Evolutionary conservation across 208 protist species (phyloP).

Genomic region (Strigomonas culicis): DNA sequence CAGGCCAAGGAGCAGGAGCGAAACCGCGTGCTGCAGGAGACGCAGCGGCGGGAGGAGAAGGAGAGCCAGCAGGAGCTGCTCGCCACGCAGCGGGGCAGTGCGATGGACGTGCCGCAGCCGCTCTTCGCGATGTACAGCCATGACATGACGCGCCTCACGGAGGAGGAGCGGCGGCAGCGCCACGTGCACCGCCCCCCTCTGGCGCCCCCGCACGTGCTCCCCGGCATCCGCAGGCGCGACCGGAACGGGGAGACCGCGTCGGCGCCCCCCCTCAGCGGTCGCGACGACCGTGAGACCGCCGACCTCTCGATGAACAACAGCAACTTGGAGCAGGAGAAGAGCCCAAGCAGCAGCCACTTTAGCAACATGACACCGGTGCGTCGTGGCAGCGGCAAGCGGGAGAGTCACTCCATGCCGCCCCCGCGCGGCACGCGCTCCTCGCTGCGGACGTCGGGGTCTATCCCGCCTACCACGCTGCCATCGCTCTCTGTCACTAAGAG

Average conservation of each 20-base stretch:
- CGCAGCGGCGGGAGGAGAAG: slow-evolving; percentile 14
- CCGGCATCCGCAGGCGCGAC: too few species aligned
- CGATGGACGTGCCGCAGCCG: not conserved
- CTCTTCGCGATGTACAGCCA: slow-evolving; percentile 4
- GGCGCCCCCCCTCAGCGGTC: too few species aligned
- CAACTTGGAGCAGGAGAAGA: not conserved
- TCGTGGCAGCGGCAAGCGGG: too few species aligned
- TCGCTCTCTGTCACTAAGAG: slow-evolving; percentile 6
- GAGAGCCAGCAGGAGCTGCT: slow-evolving; percentile 12
- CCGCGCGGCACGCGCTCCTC: not conserved
- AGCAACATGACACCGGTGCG: too few species aligned
- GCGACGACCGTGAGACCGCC: not conserved
- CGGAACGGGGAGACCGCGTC: not conserved
- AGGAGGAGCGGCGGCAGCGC: not conserved
- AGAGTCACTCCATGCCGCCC: slow-evolving; percentile 2
- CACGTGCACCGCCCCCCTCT: not conserved
- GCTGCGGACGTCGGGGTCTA: not conserved
- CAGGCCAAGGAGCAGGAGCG: slow-evolving; percentile 16
- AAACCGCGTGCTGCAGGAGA: slow-evolving; percentile 12
- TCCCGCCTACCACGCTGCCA: slow-evolving; percentile 1
- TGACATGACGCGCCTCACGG: not conserved
- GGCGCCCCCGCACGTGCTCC: not conserved
- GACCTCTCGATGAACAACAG: not conserved
- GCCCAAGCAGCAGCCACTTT: not conserved
- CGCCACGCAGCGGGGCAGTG: not conserved